Evolutionary conservation across 2,329 filamentous ascomycete species (phyloP).

Genomic region (Amesomyces nigricolor): DNA sequence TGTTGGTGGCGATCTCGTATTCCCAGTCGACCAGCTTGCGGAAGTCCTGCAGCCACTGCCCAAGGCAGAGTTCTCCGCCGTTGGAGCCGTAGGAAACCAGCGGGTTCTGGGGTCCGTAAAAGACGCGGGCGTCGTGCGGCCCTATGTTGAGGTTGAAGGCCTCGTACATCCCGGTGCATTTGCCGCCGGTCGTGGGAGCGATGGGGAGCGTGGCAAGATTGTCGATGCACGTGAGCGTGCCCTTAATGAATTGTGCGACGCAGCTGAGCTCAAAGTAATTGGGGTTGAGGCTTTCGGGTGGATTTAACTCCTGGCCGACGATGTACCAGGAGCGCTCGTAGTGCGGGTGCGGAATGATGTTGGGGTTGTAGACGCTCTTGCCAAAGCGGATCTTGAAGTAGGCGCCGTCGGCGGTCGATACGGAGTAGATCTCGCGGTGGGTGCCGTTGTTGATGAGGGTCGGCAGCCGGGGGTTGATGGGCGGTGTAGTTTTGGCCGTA

Average conservation of each 20-base stretch:
- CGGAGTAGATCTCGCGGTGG: constrained; percentile 41
- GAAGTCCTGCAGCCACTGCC: constrained; percentile 52
- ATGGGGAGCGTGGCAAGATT: constrained; percentile 41
- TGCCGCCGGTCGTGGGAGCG: constrained; percentile 37
- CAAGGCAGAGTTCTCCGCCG: constrained; percentile 49
- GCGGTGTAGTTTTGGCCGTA: background rate
- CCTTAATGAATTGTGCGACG: constrained; percentile 35
- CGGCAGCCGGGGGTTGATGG: background rate
- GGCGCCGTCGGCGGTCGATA: constrained; percentile 39
- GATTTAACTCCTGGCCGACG: constrained; percentile 41
- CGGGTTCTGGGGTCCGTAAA: constrained; percentile 47
- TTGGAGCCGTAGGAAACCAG: constrained; percentile 53
- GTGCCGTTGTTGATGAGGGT: constrained; percentile 11
- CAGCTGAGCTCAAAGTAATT: constrained; percentile 40
- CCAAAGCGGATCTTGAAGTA: constrained; percentile 48
- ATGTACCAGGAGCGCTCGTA: constrained; percentile 45
- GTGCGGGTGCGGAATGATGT: constrained; percentile 51
- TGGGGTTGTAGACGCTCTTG: constrained; percentile 45
- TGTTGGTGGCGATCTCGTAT: constrained; percentile 23
- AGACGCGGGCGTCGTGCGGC: constrained; percentile 54
- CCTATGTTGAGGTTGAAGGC: constrained; percentile 43
- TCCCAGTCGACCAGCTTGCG: constrained; percentile 43
- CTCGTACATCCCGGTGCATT: constrained; percentile 41
- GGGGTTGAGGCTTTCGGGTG: constrained; percentile 21
- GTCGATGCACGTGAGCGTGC: constrained; percentile 38